Conservation (phyloP, 192 early-diverging fungal species). For the Dimargaris cristalligena region DNA sequence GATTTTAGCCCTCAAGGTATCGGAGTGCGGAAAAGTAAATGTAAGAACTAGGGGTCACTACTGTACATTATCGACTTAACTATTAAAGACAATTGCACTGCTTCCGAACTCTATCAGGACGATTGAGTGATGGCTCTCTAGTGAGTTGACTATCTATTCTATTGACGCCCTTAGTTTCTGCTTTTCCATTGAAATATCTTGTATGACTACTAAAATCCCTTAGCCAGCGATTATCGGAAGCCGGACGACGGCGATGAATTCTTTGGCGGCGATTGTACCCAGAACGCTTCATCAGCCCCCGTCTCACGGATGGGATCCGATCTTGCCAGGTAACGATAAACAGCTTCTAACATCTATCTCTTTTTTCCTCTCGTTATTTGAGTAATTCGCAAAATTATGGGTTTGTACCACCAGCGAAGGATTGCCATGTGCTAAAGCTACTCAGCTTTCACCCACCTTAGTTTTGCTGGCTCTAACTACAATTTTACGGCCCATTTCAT, state of each 20-base stretch:
- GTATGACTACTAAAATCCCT: not conserved
- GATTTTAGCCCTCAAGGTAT: no score
- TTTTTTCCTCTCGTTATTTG: not conserved
- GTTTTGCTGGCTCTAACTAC: not conserved
- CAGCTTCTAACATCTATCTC: no score
- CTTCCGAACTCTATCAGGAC: no score
- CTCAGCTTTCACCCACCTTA: not conserved
- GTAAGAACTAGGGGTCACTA: no score
- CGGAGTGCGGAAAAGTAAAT: no score
- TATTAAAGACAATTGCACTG: no score
- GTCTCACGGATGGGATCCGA: not conserved
- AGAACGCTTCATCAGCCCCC: not conserved
- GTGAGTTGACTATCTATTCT: not conserved
- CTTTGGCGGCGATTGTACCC: no score
- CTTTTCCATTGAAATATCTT: not conserved
- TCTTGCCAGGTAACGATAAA: not conserved
- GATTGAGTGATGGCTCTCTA: no score
- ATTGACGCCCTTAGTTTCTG: not conserved
- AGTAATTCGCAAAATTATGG: not conserved
- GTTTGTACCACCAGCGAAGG: not conserved
- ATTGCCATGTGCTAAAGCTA: not conserved
- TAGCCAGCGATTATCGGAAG: no score
- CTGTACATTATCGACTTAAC: no score
- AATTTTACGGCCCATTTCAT: not conserved
- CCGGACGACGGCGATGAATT: no score